These are phyloP conservation scores for Penicillium sp. DNA, from an alignment of 2,329 filamentous ascomycete genomes.

Conservation along the genomic window DNA sequence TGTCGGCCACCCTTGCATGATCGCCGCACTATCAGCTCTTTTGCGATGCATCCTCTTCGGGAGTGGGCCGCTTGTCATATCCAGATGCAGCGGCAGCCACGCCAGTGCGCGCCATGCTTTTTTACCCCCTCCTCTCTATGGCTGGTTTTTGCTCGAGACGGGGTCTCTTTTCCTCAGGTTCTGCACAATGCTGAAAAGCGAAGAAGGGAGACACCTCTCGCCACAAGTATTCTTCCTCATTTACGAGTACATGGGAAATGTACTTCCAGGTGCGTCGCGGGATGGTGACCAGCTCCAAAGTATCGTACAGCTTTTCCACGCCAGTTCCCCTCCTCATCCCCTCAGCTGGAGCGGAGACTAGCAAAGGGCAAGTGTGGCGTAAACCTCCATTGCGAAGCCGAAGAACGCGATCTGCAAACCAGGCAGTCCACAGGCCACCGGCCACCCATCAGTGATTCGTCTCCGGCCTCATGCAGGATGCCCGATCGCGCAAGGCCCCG, in stretches of 20 bases:
- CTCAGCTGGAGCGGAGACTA: constrained; percentile 23
- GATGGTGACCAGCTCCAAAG: constrained; percentile 15
- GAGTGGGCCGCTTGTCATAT: constrained; percentile 28
- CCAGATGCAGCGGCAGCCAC: constrained; percentile 23
- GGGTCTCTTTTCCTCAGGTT: not conserved
- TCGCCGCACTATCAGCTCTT: constrained; percentile 21
- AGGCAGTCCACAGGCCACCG: constrained; percentile 1
- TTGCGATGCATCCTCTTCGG: constrained; percentile 18
- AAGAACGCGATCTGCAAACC: constrained; percentile 25
- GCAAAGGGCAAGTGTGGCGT: constrained; percentile 25
- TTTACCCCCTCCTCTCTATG: not conserved
- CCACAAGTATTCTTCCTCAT: not conserved
- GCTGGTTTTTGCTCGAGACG: not conserved
- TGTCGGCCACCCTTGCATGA: constrained; percentile 28
- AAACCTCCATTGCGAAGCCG: constrained; percentile 23
- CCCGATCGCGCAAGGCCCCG: constrained; percentile 16
- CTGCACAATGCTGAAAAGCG: not conserved
- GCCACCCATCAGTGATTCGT: constrained; percentile 15
- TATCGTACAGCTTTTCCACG: constrained; percentile 8
- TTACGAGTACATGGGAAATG: constrained; percentile 5
- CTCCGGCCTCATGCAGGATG: constrained; percentile 20
- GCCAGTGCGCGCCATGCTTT: constrained; percentile 16
- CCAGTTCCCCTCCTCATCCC: not conserved
- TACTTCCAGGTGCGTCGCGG: not conserved
- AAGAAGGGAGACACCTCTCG: not conserved